phyloP scores from a whole-genome alignment of 2,329 filamentous ascomycete genomes.

The Xylariaceae sp. region DNA sequence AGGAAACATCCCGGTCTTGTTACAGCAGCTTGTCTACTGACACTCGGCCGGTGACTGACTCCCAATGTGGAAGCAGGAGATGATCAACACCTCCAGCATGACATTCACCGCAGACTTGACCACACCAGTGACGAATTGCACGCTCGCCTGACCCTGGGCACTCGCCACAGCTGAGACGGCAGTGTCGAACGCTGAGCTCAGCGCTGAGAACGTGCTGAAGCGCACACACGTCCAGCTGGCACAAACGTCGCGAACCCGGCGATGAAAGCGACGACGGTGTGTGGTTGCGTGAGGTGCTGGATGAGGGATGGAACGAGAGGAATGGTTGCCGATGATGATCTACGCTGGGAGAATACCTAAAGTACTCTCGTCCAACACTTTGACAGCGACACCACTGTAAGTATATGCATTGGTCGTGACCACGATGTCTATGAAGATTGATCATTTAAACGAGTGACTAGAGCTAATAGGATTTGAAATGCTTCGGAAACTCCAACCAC shows the following conservation, averaged over 20 bases:
- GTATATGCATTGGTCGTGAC: conserved; percentile 64
- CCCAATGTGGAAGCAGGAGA: conserved; percentile 61
- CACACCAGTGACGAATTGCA: conserved; percentile 53
- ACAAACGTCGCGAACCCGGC: conserved; percentile 47
- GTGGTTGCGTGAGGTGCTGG: conserved; percentile 53
- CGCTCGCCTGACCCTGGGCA: conserved; percentile 47
- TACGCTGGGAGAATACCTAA: conserved; percentile 65
- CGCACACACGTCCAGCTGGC: conserved; percentile 60
- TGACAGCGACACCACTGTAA: conserved; percentile 62
- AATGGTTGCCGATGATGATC: conserved; percentile 63
- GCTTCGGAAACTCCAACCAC: no score
- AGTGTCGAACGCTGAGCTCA: conserved; percentile 59
- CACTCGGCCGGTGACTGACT: conserved; percentile 38
- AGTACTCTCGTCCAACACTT: conserved; percentile 70
- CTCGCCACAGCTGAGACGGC: conserved; percentile 58
- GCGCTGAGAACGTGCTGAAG: conserved; percentile 57
- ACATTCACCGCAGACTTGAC: conserved; percentile 65
- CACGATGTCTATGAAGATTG: no score
- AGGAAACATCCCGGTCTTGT: conserved; percentile 59
- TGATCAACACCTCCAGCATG: conserved; percentile 59
- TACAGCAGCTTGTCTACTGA: conserved; percentile 61
- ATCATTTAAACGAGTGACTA: no score
- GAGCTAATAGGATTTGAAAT: no score
- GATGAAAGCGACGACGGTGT: conserved; percentile 58
- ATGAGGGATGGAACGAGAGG: conserved; percentile 42